These are phyloP conservation scores for Ophiostoma ulmi DNA, from an alignment of 2,329 filamentous ascomycete species.

Conservation along the genomic window DNA sequence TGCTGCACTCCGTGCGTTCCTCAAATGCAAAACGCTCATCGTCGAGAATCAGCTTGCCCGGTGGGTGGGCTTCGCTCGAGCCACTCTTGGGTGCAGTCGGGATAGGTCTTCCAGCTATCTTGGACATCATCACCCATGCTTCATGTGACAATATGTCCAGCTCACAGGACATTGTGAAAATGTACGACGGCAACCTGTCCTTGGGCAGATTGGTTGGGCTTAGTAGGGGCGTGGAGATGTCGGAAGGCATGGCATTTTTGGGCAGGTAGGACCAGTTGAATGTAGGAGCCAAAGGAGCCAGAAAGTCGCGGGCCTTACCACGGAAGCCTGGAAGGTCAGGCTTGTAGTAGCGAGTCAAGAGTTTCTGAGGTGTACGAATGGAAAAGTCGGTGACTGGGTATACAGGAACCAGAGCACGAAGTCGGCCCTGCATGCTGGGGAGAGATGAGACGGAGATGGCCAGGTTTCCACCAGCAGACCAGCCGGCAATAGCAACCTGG, in stretches of 20 bases:
- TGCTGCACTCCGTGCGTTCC: slow-evolving; percentile 28
- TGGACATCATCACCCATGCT: slow-evolving; percentile 37
- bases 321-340: slow-evolving; percentile 32
- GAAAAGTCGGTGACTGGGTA: slow-evolving; percentile 40
- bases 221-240: slow-evolving; percentile 37
- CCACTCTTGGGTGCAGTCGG: slow-evolving; percentile 33
- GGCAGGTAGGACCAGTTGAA: slow-evolving; percentile 43
- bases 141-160: slow-evolving; percentile 45
- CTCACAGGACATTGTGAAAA: slow-evolving; percentile 43
- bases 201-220: slow-evolving; percentile 37
- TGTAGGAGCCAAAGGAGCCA: slow-evolving; percentile 31
- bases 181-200: slow-evolving; percentile 37
- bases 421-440: slow-evolving; percentile 33
- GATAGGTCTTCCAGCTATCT: slow-evolving; percentile 34
- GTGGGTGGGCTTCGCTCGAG: slow-evolving; percentile 28
- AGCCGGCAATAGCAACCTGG: slow-evolving; percentile 43
- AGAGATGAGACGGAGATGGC: slow-evolving; percentile 40
- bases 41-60: slow-evolving; percentile 27
- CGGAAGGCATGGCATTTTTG: slow-evolving; percentile 28
- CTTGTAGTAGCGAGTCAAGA: slow-evolving; percentile 37
- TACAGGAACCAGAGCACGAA: slow-evolving; percentile 39
- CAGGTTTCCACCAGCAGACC: slow-evolving; percentile 49
- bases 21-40: slow-evolving; percentile 39
- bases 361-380: slow-evolving; percentile 32
- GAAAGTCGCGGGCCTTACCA: slow-evolving; percentile 29